Evolutionary conservation across 306 rosid species (phyloP).

Genomic region (Biancaea sappan): DNA sequence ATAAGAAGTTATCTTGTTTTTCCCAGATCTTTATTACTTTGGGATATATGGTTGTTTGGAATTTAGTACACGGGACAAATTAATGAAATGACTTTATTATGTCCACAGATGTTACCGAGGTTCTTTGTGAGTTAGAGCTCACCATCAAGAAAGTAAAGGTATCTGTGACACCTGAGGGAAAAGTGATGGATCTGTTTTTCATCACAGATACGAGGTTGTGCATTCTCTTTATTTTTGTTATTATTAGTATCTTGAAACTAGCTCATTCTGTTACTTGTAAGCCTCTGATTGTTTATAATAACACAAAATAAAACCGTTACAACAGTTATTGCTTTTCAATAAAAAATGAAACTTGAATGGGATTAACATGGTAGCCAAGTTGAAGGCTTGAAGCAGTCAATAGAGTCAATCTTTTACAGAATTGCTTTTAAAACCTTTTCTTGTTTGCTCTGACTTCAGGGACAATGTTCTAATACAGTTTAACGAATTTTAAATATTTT

Average conservation of each 20-base stretch:
- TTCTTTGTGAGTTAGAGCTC: slow-evolving; percentile 88
- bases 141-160: slow-evolving; percentile 87
- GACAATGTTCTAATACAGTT: neutral
- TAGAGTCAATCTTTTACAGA: too few relatives aligned
- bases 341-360: too few relatives aligned
- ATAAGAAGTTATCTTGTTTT: slow-evolving; percentile 12
- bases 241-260: neutral
- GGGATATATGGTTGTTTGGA: neutral
- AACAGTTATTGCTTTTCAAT: too few relatives aligned
- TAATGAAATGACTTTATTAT: slow-evolving; percentile 22
- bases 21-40: slow-evolving; percentile 1
- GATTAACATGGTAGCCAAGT: too few relatives aligned
- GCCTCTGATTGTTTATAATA: neutral
- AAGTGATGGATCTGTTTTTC: slow-evolving; percentile 93
- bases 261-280: neutral
- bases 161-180: slow-evolving; percentile 94
- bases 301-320: too few relatives aligned
- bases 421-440: too few relatives aligned
- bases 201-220: slow-evolving; percentile 82
- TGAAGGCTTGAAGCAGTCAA: too few relatives aligned
- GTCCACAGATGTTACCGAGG: slow-evolving; percentile 79
- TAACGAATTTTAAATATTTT: neutral
- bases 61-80: slow-evolving; percentile 1
- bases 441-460: too few relatives aligned
- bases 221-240: slow-evolving; percentile 26